These are phyloP conservation scores for Globisporangium cylindrosporum DNA, from an alignment of 352 stramenopile species.

Conservation along the genomic window DNA sequence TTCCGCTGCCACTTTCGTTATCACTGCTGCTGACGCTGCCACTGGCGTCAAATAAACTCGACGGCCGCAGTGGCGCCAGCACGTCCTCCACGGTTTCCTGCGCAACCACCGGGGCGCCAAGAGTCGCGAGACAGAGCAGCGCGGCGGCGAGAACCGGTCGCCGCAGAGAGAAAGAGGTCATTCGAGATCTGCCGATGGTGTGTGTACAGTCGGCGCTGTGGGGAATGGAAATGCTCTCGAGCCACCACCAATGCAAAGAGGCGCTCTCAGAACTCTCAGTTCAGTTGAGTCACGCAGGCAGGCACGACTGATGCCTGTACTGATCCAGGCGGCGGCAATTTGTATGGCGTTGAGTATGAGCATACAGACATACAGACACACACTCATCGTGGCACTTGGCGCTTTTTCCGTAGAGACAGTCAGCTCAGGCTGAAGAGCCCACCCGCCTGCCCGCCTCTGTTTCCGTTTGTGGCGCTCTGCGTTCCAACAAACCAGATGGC, in stretches of 20 bases:
- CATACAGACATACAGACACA: background rate
- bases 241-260: background rate
- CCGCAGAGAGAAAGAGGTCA: background rate
- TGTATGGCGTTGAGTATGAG: background rate
- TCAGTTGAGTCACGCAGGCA: background rate
- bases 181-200: background rate
- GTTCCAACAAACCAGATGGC: conserved; percentile 4
- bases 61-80: conserved; percentile 1
- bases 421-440: background rate
- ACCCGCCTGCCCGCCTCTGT: background rate
- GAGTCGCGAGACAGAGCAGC: conserved; percentile 4
- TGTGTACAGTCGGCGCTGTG: conserved; percentile 8
- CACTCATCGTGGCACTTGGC: background rate
- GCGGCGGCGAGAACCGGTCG: background rate
- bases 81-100: conserved; percentile 5
- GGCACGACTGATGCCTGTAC: background rate
- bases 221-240: background rate
- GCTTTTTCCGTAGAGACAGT: conserved; percentile 4
- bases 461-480: background rate
- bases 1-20: background rate
- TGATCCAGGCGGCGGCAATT: background rate
- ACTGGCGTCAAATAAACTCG: background rate
- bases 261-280: background rate
- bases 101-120: background rate
- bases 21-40: background rate